Percentiles rank a stretch among this genome's conserved stretches.
Conservation (phyloP, 345 rosid genomes). For the Ceriops tagal region DNA sequence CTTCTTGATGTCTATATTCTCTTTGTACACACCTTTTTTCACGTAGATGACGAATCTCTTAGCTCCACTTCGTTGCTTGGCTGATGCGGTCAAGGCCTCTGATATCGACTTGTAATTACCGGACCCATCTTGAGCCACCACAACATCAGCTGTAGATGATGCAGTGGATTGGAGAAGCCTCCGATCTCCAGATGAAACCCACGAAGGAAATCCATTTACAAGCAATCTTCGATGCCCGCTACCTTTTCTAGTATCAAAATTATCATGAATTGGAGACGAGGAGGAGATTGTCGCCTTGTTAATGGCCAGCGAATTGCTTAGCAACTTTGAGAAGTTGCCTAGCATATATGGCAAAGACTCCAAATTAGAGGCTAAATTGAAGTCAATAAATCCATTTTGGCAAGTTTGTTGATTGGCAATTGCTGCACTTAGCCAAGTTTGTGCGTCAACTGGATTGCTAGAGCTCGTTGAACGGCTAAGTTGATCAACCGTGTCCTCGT, state of each 20-base stretch:
- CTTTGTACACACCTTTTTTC: constrained; percentile 66
- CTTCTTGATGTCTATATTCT: constrained; percentile 56
- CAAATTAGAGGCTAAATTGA: constrained; percentile 38
- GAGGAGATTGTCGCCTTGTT: constrained; percentile 32
- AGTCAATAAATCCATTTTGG: constrained; percentile 62
- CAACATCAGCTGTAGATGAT: constrained; percentile 44
- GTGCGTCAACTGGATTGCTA: constrained; percentile 40
- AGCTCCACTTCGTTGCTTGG: constrained; percentile 18
- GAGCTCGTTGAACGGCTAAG: constrained; percentile 54
- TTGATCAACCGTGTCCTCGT: constrained; percentile 45
- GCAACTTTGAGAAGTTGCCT: constrained; percentile 52
- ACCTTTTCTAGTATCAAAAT: not conserved
- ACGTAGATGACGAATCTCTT: constrained; percentile 62
- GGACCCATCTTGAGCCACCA: constrained; percentile 86
- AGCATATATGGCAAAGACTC: constrained; percentile 37
- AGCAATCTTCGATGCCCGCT: constrained; percentile 46
- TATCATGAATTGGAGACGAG: constrained; percentile 5
- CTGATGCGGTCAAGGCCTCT: constrained; percentile 58
- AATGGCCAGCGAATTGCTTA: constrained; percentile 72
- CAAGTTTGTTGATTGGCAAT: constrained; percentile 71
- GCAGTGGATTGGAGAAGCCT: constrained; percentile 43
- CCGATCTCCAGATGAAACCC: constrained; percentile 59
- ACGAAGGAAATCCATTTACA: constrained; percentile 48
- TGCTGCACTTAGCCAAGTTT: constrained; percentile 76
- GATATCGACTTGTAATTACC: constrained; percentile 61